Evolutionary conservation across 768 basidiomycete genomes (phyloP).

Genomic region (Cytidiella melzeri): DNA sequence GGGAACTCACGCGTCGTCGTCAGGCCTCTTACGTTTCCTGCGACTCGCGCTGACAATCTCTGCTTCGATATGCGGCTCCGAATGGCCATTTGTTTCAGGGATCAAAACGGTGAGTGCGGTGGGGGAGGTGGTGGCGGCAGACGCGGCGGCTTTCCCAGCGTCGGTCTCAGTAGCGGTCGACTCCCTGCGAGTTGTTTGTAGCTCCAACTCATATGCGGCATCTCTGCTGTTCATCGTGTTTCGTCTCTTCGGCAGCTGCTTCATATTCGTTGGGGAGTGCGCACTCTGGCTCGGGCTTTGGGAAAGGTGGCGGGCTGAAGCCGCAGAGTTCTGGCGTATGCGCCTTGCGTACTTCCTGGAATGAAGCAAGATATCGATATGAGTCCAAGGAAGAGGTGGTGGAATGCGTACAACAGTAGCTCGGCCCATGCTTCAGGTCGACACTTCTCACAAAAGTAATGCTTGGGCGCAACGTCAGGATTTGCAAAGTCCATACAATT

Average conservation of each 20-base stretch:
- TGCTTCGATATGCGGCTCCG: constrained; percentile 39
- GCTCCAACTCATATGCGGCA: constrained; percentile 85
- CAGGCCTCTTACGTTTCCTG: constrained; percentile 68
- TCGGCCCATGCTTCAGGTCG: constrained; percentile 80
- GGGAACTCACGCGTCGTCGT: constrained; percentile 60
- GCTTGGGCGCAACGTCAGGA: constrained; percentile 64
- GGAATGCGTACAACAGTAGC: constrained; percentile 63
- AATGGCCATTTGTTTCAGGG: constrained; percentile 30
- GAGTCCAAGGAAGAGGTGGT: constrained; percentile 11
- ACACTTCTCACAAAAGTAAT: constrained; percentile 94
- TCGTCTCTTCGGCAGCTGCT: constrained; percentile 76
- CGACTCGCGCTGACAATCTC: constrained; percentile 42
- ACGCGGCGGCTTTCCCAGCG: constrained; percentile 35
- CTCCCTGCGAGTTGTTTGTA: constrained; percentile 70
- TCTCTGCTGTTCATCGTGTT: constrained; percentile 98
- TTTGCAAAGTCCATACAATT: constrained; percentile 90
- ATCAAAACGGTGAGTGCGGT: constrained; percentile 6
- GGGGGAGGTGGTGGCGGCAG: constrained; percentile 5
- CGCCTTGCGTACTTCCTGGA: constrained; percentile 57
- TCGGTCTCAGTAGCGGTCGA: constrained; percentile 63
- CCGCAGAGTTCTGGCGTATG: constrained; percentile 57
- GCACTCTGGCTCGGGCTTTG: constrained; percentile 61
- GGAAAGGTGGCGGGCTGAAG: constrained; percentile 42
- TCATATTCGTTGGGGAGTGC: constrained; percentile 58
- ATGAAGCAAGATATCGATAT: constrained; percentile 6